phyloP scores from a whole-genome alignment of 352 stramenopile genomes.

The Phytophthora multivora region DNA sequence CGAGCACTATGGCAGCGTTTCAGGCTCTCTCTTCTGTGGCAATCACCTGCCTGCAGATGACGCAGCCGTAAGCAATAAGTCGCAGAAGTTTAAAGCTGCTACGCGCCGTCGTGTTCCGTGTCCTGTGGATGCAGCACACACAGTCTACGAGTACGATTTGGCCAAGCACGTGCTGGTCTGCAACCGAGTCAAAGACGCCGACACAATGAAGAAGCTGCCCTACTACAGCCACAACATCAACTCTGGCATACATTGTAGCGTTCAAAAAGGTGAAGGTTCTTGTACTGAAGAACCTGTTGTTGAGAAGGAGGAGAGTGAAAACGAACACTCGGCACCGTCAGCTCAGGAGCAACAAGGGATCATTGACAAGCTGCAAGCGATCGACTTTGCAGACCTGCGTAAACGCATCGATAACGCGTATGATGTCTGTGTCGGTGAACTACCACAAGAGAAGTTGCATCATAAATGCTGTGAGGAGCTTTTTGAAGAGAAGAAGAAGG shows the following conservation, averaged over 20 bases:
- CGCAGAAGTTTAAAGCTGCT: conserved; percentile 65
- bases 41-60: conserved; percentile 68
- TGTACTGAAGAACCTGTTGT: conserved; percentile 4
- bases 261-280: background rate
- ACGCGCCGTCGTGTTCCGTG: conserved; percentile 70
- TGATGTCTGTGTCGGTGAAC: conserved; percentile 55
- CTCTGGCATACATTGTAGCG: conserved; percentile 52
- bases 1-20: conserved; percentile 35
- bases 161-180: conserved; percentile 81
- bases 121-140: conserved; percentile 71
- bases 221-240: conserved; percentile 86
- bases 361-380: conserved; percentile 67
- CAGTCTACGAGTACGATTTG: conserved; percentile 80
- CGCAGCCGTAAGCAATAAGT: conserved; percentile 51
- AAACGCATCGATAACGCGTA: conserved; percentile 59
- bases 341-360: conserved; percentile 61
- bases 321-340: conserved; percentile 46
- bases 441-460: conserved; percentile 69
- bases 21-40: conserved; percentile 70
- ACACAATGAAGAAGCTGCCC: conserved; percentile 58
- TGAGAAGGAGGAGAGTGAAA: conserved; percentile 7
- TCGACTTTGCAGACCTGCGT: conserved; percentile 64
- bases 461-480: conserved; percentile 69
- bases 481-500: conserved; percentile 61
- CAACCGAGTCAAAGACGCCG: conserved; percentile 75